Conservation (phyloP, 1,284 basidiomycete species). For the Trametes polyzona region DNA sequence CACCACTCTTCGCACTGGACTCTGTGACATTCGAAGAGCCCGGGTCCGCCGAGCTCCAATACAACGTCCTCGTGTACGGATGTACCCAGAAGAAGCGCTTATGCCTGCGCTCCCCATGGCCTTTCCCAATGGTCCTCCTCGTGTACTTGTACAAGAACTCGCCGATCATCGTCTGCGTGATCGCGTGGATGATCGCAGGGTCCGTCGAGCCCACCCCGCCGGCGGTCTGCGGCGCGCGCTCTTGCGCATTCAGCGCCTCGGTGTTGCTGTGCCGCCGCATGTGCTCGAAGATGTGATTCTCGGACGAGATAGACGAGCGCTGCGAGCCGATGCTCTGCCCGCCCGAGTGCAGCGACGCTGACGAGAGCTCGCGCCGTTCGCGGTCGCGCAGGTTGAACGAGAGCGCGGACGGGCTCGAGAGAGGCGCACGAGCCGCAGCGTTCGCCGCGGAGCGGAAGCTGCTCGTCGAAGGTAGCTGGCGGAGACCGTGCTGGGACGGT, state of each 20-base stretch:
- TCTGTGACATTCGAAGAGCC: conserved; percentile 86
- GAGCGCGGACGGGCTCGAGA: conserved; percentile 42
- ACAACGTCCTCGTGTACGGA: conserved; percentile 97
- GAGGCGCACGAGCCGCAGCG: conserved; percentile 52
- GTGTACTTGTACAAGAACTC: conserved; percentile 99
- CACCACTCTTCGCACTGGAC: conserved; percentile 95
- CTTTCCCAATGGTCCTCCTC: conserved; percentile 87
- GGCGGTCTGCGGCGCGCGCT: conserved; percentile 40
- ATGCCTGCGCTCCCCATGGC: conserved; percentile 90
- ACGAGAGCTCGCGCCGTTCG: conserved; percentile 61
- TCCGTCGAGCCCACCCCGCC: conserved; percentile 63
- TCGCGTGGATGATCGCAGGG: conserved; percentile 89
- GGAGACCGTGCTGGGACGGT: conserved; percentile 60
- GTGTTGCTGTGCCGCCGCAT: conserved; percentile 36
- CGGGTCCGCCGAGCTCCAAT: conserved; percentile 96
- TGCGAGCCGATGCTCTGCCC: conserved; percentile 68
- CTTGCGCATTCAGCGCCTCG: conserved; percentile 26
- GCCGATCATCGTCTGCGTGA: conserved; percentile 99
- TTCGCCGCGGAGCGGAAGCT: conserved; percentile 79
- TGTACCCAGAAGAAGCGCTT: conserved; percentile 99
- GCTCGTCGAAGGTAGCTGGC: conserved; percentile 77
- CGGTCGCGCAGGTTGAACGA: conserved; percentile 53
- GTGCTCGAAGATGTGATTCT: conserved; percentile 55
- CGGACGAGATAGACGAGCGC: conserved; percentile 79
- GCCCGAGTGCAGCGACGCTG: conserved; percentile 63